phyloP scores from a whole-genome alignment of 1,284 basidiomycete species.

The Malassezia equina region DNA sequence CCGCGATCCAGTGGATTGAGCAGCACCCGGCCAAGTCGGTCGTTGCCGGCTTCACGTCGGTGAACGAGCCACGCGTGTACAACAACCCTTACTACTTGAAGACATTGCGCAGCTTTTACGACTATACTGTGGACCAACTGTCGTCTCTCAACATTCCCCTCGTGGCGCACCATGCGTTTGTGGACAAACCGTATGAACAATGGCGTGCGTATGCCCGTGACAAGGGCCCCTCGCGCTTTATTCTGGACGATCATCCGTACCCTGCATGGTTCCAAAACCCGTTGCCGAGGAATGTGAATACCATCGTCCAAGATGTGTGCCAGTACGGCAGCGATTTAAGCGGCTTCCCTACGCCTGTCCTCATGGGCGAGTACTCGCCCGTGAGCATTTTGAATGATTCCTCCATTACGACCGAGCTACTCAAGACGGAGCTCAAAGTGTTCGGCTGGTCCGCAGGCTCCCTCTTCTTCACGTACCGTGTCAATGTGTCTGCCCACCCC shows the following conservation, averaged over 20 bases:
- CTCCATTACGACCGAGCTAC: constrained; percentile 18
- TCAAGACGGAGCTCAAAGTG: constrained; percentile 34
- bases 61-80: constrained; percentile 37
- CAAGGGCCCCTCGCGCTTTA: constrained; percentile 36
- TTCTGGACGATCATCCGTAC: constrained; percentile 43
- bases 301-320: constrained; percentile 29
- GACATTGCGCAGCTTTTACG: constrained; percentile 23
- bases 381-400: constrained; percentile 22
- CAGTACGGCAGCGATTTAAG: constrained; percentile 19
- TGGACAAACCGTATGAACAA: constrained; percentile 15
- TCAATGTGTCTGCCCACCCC: constrained; percentile 20
- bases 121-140: constrained; percentile 22
- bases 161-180: constrained; percentile 41
- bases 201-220: constrained; percentile 30
- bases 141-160: constrained; percentile 26
- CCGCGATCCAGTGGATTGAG: constrained; percentile 28
- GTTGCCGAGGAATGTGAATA: constrained; percentile 9
- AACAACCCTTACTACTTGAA: not conserved
- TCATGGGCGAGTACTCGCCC: constrained; percentile 37
- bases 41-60: constrained; percentile 31
- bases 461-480: constrained; percentile 43
- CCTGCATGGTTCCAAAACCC: constrained; percentile 36
- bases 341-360: constrained; percentile 26
- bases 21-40: constrained; percentile 35
- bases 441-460: constrained; percentile 42